These are phyloP conservation scores for Piper betle DNA, from an alignment of 164 flowering plant species.

Conservation along the genomic window DNA sequence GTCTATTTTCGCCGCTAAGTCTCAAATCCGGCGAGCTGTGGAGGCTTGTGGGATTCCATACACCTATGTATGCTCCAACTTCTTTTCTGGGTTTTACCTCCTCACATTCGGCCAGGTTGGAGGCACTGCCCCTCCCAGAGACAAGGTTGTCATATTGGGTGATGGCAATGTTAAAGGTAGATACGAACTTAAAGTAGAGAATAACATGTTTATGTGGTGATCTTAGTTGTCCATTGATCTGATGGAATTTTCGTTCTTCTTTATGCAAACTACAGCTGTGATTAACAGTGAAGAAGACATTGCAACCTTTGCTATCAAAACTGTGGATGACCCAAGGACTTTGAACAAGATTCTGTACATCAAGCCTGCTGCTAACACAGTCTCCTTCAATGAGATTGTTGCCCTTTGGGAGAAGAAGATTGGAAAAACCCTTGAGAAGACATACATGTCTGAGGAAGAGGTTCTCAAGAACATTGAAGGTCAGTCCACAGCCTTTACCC, in stretches of 20 bases:
- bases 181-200: neutral
- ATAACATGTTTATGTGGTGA: neutral
- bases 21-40: conserved; percentile 6
- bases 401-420: conserved; percentile 59
- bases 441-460: conserved; percentile 45
- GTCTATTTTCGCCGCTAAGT: neutral
- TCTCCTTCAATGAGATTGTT: conserved; percentile 48
- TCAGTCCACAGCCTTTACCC: neutral
- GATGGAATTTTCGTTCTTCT: too few species aligned
- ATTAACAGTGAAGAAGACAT: conserved; percentile 17
- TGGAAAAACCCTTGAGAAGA: conserved; percentile 48
- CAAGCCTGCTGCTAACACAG: conserved; percentile 35
- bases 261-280: conserved; percentile 6
- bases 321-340: conserved; percentile 61
- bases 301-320: conserved; percentile 44
- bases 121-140: conserved; percentile 36
- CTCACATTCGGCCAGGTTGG: conserved; percentile 32
- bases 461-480: conserved; percentile 44
- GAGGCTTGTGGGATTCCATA: conserved; percentile 52
- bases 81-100: conserved; percentile 34
- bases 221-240: neutral
- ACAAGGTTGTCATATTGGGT: conserved; percentile 34
- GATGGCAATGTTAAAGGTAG: conserved; percentile 44
- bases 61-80: conserved; percentile 34
- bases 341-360: conserved; percentile 46